Percentiles rank a stretch among this genome's conserved stretches.
Conservation (phyloP, 768 basidiomycete genomes). For the Suillus cothurnatus region DNA sequence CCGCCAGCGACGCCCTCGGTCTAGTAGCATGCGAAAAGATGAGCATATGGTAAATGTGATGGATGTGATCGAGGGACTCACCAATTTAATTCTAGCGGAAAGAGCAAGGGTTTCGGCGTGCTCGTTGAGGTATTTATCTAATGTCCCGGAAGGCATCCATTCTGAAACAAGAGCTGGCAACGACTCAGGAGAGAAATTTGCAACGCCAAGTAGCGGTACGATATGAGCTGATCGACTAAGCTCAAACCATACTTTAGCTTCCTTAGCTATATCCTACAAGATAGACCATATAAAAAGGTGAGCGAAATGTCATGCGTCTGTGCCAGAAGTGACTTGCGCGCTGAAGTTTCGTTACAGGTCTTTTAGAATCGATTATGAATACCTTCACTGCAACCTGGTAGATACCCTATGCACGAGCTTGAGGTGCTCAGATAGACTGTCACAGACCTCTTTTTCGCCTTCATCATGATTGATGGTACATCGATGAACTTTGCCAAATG, state of each 20-base stretch:
- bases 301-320: background rate
- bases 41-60: background rate
- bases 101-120: background rate
- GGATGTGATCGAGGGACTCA: background rate
- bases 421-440: background rate
- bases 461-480: background rate
- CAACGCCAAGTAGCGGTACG: background rate
- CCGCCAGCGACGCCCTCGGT: conserved; percentile 15
- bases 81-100: background rate
- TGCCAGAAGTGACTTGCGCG: background rate
- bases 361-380: background rate
- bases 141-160: background rate
- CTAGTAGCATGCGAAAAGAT: conserved; percentile 4
- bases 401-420: background rate
- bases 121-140: background rate
- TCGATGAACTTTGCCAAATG: background rate
- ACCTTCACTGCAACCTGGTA: background rate
- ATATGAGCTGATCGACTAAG: background rate
- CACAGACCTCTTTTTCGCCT: background rate
- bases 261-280: background rate
- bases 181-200: background rate
- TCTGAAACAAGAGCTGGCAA: background rate
- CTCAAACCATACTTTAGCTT: background rate
- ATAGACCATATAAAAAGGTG: no score
- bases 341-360: background rate